These are phyloP conservation scores for Coniella lustricola DNA, from an alignment of 2,329 filamentous ascomycete species.

Conservation along the genomic window DNA sequence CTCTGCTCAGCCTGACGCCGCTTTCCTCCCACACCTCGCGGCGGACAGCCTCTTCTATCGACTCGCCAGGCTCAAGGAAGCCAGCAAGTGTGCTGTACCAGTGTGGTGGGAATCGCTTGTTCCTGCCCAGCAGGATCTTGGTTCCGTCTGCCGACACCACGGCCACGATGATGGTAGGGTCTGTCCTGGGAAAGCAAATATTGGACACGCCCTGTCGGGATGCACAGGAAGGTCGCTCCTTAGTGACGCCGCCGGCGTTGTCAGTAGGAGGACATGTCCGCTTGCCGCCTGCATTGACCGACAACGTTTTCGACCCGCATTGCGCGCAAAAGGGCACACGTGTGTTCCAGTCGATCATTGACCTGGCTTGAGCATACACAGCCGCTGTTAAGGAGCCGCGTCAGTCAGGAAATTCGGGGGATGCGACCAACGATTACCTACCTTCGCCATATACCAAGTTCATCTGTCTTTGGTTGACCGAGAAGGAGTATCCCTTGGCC, in stretches of 20 bases:
- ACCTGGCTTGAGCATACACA: constrained; percentile 82
- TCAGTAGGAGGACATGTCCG: constrained; percentile 70
- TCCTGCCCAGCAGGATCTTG: constrained; percentile 74
- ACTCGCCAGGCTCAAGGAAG: constrained; percentile 80
- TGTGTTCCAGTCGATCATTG: constrained; percentile 87
- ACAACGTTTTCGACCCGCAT: constrained; percentile 77
- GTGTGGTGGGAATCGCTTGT: constrained; percentile 72
- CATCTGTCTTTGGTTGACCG: constrained; percentile 46
- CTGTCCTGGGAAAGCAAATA: constrained; percentile 83
- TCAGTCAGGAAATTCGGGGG: constrained; percentile 7
- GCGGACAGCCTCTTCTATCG: constrained; percentile 75
- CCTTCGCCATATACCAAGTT: constrained; percentile 40
- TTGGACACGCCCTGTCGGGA: constrained; percentile 85
- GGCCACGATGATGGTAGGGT: constrained; percentile 92
- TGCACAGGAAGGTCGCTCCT: constrained; percentile 62
- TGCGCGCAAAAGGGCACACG: constrained; percentile 88
- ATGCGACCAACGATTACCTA: constrained; percentile 19
- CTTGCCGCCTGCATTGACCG: constrained; percentile 73
- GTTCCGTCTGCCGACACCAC: constrained; percentile 75
- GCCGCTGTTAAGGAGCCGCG: constrained; percentile 51
- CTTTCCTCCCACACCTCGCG: constrained; percentile 84
- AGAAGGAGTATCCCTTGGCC: constrained; percentile 56
- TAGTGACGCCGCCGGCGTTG: constrained; percentile 38
- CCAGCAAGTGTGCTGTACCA: constrained; percentile 89
- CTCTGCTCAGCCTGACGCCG: constrained; percentile 67